Conservation (phyloP, 208 protist genomes). For the Leishmania amazonensis region DNA sequence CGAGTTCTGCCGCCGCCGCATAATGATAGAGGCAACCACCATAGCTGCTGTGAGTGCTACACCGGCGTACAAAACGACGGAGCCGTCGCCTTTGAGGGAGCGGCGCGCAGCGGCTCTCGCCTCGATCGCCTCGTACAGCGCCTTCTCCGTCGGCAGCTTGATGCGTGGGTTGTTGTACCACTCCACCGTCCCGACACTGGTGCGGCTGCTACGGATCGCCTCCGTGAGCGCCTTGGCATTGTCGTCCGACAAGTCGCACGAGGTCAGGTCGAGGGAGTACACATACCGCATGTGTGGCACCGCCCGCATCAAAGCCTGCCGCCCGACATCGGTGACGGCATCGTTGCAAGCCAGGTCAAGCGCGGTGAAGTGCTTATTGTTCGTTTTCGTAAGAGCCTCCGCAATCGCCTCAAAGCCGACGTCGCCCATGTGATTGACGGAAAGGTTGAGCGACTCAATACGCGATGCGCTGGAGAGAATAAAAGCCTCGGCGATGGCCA, state of each 20-base stretch:
- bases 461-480: conserved; percentile 50
- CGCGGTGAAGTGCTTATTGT: conserved; percentile 47
- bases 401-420: conserved; percentile 72
- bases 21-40: conserved; percentile 28
- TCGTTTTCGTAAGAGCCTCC: conserved; percentile 62
- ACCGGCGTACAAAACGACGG: conserved; percentile 21
- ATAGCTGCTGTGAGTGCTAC: conserved; percentile 26
- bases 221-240: conserved; percentile 47
- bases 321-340: conserved; percentile 55
- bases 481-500: conserved; percentile 61
- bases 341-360: conserved; percentile 81
- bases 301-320: conserved; percentile 45
- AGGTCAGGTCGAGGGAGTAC: conserved; percentile 71
- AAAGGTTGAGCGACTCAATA: conserved; percentile 70
- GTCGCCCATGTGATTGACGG: conserved; percentile 80
- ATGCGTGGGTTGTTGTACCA: conserved; percentile 90
- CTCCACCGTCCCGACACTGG: conserved; percentile 63
- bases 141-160: conserved; percentile 53
- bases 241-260: conserved; percentile 72
- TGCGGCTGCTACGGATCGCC: conserved; percentile 47
- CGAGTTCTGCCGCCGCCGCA: conserved; percentile 16
- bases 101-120: conserved; percentile 34
- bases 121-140: conserved; percentile 55
- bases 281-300: conserved; percentile 48
- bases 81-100: conserved; percentile 14